Evolutionary conservation across 305 asterid species (phyloP).

Genomic region (Fraxinus latifolia): DNA sequence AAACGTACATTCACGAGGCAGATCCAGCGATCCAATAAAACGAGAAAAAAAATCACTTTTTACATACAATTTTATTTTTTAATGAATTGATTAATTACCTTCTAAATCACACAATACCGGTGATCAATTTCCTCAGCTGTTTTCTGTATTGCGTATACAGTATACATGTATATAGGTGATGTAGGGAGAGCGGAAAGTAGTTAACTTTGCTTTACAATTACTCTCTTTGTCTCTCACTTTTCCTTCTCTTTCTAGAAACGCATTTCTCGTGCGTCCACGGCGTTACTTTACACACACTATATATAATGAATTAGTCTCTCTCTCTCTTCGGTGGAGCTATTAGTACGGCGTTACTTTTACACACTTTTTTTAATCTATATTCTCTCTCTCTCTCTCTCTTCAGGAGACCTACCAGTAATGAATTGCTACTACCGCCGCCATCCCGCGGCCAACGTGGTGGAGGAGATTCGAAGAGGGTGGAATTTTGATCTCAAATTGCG

Average conservation of each 20-base stretch:
- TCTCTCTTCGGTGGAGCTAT: not conserved
- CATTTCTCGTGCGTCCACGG: constrained; percentile 47
- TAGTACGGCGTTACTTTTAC: not conserved
- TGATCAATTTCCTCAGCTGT: constrained; percentile 22
- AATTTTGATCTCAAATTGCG: not conserved
- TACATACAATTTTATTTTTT: constrained; percentile 2
- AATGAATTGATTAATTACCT: not conserved
- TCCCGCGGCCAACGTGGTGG: not conserved
- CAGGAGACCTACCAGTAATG: not conserved
- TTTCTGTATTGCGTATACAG: not conserved
- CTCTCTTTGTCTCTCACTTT: constrained; percentile 24
- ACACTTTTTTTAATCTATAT: not conserved
- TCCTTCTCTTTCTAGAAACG: constrained; percentile 35
- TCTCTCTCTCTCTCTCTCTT: not conserved
- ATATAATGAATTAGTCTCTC: not conserved
- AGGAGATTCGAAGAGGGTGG: not conserved
- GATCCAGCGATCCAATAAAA: constrained; percentile 19
- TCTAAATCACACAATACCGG: constrained; percentile 23
- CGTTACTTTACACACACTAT: constrained; percentile 23
- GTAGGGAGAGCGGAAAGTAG: constrained; percentile 16
- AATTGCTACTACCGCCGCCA: not conserved
- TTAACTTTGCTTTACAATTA: constrained; percentile 39
- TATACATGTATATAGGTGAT: constrained; percentile 1
- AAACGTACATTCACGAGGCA: constrained; percentile 26
- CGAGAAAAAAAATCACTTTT: constrained; percentile 11